Evolutionary conservation across 2,329 filamentous ascomycete genomes (phyloP).

Genomic region (Waltergamsia citrina): DNA sequence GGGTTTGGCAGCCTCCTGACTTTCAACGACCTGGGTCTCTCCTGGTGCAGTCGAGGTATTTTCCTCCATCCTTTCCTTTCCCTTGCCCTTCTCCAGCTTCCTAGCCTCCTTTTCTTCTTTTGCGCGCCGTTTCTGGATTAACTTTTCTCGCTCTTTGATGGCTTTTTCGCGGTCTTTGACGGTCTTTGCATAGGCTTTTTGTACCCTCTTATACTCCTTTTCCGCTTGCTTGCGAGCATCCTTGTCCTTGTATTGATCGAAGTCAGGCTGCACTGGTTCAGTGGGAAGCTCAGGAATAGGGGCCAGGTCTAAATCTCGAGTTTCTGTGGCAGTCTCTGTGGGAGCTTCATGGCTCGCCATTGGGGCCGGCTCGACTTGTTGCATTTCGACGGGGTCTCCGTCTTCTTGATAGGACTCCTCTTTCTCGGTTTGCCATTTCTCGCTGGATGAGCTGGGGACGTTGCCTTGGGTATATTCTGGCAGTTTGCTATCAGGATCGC

Average conservation of each 20-base stretch:
- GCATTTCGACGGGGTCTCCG: constrained; percentile 14
- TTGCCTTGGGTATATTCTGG: too few relatives aligned
- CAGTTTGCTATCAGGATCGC: too few relatives aligned
- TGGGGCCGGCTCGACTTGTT: constrained; percentile 28
- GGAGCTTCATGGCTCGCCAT: constrained; percentile 16
- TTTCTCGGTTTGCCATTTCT: too few relatives aligned
- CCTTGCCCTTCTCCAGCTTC: constrained; percentile 27
- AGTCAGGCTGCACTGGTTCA: constrained; percentile 33
- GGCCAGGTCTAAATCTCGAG: constrained; percentile 16
- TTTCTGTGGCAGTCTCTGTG: too few relatives aligned
- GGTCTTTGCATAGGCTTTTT: constrained; percentile 57
- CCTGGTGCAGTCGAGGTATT: constrained; percentile 7
- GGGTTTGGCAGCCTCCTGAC: not conserved
- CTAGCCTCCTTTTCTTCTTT: constrained; percentile 31
- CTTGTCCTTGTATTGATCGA: constrained; percentile 51
- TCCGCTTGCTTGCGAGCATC: constrained; percentile 58
- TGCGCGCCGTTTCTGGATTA: constrained; percentile 43
- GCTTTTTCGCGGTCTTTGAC: constrained; percentile 58
- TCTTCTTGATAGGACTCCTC: not conserved
- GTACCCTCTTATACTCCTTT: constrained; percentile 52
- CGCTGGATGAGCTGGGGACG: too few relatives aligned
- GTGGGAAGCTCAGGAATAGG: constrained; percentile 40
- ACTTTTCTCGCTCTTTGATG: constrained; percentile 52
- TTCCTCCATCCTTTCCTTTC: constrained; percentile 12
- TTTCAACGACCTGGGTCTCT: constrained; percentile 3